A percentile compares a stretch with the other conserved stretches of the same genome.
These are phyloP conservation scores for Epichloe baconii DNA, from an alignment of 2,329 filamentous ascomycete genomes.

Conservation along the genomic window DNA sequence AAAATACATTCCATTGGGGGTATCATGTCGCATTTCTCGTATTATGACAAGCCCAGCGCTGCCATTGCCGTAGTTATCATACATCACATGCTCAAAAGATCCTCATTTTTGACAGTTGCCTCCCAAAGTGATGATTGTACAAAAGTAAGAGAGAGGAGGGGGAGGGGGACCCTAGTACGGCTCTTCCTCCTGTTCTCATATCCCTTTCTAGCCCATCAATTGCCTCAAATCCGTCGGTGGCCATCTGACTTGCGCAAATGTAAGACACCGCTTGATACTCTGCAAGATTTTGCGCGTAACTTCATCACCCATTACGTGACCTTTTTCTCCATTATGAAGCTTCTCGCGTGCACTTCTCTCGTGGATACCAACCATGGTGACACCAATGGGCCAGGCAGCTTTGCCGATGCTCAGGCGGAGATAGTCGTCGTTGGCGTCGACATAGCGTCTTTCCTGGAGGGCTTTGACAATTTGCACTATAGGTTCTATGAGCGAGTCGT, in stretches of 20 bases:
- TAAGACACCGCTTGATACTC: slow-evolving; percentile 93
- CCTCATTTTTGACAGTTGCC: background rate
- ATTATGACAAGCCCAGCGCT: background rate
- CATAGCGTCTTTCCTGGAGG: slow-evolving; percentile 81
- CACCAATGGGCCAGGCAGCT: slow-evolving; percentile 96
- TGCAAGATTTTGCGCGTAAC: slow-evolving; percentile 90
- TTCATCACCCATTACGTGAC: slow-evolving; percentile 96
- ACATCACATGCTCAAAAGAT: background rate
- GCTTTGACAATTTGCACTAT: slow-evolving; percentile 86
- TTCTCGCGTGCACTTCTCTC: slow-evolving; percentile 93
- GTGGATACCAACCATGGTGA: slow-evolving; percentile 99
- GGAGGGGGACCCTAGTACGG: too few relatives aligned
- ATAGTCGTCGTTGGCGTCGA: slow-evolving; percentile 94
- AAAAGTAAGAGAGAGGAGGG: too few relatives aligned
- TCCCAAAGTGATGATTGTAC: too few relatives aligned
- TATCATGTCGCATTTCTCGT: background rate
- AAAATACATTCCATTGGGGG: background rate
- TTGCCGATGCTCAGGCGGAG: slow-evolving; percentile 87
- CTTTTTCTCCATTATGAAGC: slow-evolving; percentile 73
- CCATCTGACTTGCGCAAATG: slow-evolving; percentile 94
- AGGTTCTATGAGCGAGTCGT: slow-evolving; percentile 65
- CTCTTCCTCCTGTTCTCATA: background rate
- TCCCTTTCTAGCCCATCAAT: slow-evolving; percentile 58
- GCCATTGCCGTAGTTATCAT: background rate
- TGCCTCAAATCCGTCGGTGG: slow-evolving; percentile 85